Percentiles rank a stretch among this genome's conserved stretches.
Evolutionary conservation across 2,329 filamentous ascomycete species (phyloP).

Genomic region (Microdochium nivale): DNA sequence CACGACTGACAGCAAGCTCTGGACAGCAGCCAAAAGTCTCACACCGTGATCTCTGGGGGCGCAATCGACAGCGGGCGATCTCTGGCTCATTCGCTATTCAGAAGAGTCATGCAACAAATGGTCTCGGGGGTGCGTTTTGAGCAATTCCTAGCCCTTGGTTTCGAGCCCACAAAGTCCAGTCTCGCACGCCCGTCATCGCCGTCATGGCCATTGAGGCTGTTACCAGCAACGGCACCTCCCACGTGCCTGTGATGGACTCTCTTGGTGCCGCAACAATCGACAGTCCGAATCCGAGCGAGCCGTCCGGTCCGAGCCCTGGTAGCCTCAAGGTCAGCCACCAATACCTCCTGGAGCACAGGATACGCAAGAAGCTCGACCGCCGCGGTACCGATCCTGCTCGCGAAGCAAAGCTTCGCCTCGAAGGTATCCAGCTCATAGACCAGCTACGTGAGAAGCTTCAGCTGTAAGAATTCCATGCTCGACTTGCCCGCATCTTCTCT

Average conservation of each 20-base stretch:
- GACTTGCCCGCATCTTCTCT: background rate
- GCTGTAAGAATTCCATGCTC: constrained; percentile 47
- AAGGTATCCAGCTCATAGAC: constrained; percentile 85
- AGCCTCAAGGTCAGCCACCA: constrained; percentile 38
- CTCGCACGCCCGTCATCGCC: background rate
- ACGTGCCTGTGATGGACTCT: background rate
- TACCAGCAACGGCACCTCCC: constrained; percentile 6
- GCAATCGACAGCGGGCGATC: too few relatives aligned
- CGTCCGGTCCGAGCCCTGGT: background rate
- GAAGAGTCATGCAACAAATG: too few relatives aligned
- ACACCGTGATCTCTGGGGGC: too few relatives aligned
- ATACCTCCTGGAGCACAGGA: constrained; percentile 74
- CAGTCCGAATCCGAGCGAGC: background rate
- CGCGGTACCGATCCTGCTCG: constrained; percentile 66
- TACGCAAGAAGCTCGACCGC: constrained; percentile 63
- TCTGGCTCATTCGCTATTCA: too few relatives aligned
- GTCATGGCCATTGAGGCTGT: constrained; percentile 9
- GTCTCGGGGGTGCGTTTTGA: too few relatives aligned
- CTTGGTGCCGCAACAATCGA: background rate
- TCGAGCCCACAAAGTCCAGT: too few relatives aligned
- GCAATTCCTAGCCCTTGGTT: background rate
- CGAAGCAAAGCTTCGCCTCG: constrained; percentile 72
- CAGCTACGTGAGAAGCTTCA: constrained; percentile 70
- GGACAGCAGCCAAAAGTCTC: too few relatives aligned
- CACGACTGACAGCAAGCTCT: too few relatives aligned